Conservation (phyloP, 179 eudicot genomes). For the Beta macrorhiza region DNA sequence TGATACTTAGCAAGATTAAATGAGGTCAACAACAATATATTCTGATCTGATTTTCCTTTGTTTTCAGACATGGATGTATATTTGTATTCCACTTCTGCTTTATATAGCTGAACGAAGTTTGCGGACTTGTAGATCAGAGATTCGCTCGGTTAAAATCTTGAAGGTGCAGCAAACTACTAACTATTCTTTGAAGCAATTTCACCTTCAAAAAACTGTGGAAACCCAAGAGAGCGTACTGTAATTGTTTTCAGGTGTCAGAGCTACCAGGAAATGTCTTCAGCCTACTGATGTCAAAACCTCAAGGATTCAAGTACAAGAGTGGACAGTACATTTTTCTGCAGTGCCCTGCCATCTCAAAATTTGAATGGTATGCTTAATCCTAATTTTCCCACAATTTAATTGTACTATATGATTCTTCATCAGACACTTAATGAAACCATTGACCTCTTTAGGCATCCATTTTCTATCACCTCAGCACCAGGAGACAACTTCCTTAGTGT, state of each 20-base stretch:
- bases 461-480: constrained; percentile 91
- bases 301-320: constrained; percentile 80
- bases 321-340: constrained; percentile 84
- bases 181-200: not conserved
- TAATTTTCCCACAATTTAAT: not conserved
- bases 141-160: constrained; percentile 59
- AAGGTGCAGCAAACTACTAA: constrained; percentile 43
- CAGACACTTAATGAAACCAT: constrained; percentile 13
- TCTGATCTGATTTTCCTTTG: constrained; percentile 12
- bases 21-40: not conserved
- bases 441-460: constrained; percentile 69
- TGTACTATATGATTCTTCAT: not conserved
- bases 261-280: constrained; percentile 83
- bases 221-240: not conserved
- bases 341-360: constrained; percentile 78
- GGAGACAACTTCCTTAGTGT: constrained; percentile 83
- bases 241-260: constrained; percentile 54
- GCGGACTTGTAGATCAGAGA: constrained; percentile 69
- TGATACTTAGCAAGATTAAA: not conserved
- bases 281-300: constrained; percentile 70
- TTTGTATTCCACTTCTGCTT: constrained; percentile 61
- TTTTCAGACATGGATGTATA: constrained; percentile 82
- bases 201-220: not conserved
- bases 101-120: constrained; percentile 67
- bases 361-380: constrained; percentile 62